phyloP scores from a whole-genome alignment of 2,329 filamentous ascomycete species.

The Blastomyces parvus region DNA sequence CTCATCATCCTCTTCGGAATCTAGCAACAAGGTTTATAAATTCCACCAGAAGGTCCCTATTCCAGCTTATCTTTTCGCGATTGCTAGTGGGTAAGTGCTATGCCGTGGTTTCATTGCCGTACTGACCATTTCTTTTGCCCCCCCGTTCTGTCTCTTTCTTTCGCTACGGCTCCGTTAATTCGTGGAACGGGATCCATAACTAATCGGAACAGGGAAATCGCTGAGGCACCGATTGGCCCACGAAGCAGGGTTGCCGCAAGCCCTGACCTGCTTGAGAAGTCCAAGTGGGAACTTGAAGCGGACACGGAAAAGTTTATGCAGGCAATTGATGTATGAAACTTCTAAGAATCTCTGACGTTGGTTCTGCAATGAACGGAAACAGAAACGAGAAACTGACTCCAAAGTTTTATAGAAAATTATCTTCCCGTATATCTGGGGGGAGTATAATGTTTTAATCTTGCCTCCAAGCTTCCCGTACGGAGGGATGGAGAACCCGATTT shows the following conservation, averaged over 20 bases:
- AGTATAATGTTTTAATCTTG: conserved; percentile 87
- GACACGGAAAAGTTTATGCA: conserved; percentile 91
- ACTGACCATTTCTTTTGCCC: not conserved
- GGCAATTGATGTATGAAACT: conserved; percentile 54
- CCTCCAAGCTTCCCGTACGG: conserved; percentile 87
- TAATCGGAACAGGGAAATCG: conserved; percentile 57
- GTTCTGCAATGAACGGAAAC: not conserved
- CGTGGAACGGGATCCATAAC: not conserved
- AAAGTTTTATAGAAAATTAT: conserved; percentile 46
- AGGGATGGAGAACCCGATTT: conserved; percentile 78
- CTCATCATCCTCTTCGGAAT: conserved; percentile 44
- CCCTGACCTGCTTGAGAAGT: conserved; percentile 72
- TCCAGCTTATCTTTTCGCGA: conserved; percentile 86
- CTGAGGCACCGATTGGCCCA: conserved; percentile 74
- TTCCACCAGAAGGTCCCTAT: conserved; percentile 91
- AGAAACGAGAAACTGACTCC: conserved; percentile 12
- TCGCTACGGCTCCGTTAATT: not conserved
- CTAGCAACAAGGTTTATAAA: conserved; percentile 57
- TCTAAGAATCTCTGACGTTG: not conserved
- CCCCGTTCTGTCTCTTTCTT: not conserved
- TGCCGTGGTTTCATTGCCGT: not conserved
- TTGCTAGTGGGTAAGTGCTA: conserved; percentile 53
- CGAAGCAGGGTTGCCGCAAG: conserved; percentile 77
- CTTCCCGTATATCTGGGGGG: conserved; percentile 85
- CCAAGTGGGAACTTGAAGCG: conserved; percentile 82